Evolutionary conservation across 2,329 filamentous ascomycete species (phyloP).

Genomic region (Ophiostoma ips): DNA sequence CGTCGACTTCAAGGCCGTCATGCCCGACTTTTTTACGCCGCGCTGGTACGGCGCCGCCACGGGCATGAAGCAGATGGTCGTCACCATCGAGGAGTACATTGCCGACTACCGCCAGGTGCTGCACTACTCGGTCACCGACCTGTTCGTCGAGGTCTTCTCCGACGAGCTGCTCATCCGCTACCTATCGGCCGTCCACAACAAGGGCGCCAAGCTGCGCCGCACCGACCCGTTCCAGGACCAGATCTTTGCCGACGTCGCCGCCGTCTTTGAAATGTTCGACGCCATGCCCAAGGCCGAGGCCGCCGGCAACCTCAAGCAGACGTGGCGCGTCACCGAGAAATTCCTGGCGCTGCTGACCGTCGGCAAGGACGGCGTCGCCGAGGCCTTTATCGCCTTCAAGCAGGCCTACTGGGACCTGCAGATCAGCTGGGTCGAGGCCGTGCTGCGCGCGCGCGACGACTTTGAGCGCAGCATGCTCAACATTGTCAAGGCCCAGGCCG

Average conservation of each 20-base stretch:
- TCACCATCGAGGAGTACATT: slow-evolving; percentile 91
- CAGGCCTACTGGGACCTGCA: slow-evolving; percentile 82
- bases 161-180: slow-evolving; percentile 85
- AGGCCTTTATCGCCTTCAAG: slow-evolving; percentile 76
- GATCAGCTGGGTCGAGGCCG: slow-evolving; percentile 89
- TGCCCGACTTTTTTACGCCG: slow-evolving; percentile 80
- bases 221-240: slow-evolving; percentile 82
- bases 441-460: slow-evolving; percentile 75
- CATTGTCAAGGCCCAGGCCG: slow-evolving; percentile 75
- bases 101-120: slow-evolving; percentile 72
- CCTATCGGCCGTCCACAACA: slow-evolving; percentile 73
- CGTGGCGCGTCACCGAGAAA: slow-evolving; percentile 81
- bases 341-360: slow-evolving; percentile 69
- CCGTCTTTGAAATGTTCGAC: slow-evolving; percentile 81
- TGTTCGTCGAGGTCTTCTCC: slow-evolving; percentile 84
- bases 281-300: slow-evolving; percentile 53
- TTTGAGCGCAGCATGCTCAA: slow-evolving; percentile 87
- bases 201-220: slow-evolving; percentile 75
- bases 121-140: slow-evolving; percentile 76
- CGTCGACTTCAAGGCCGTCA: slow-evolving; percentile 73
- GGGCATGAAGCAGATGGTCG: slow-evolving; percentile 84
- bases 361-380: slow-evolving; percentile 57
- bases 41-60: slow-evolving; percentile 70
- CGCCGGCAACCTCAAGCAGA: slow-evolving; percentile 64
- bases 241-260: slow-evolving; percentile 82